Conservation (phyloP, 495 filamentous ascomycete species). For the Aspergillus hancockii region DNA sequence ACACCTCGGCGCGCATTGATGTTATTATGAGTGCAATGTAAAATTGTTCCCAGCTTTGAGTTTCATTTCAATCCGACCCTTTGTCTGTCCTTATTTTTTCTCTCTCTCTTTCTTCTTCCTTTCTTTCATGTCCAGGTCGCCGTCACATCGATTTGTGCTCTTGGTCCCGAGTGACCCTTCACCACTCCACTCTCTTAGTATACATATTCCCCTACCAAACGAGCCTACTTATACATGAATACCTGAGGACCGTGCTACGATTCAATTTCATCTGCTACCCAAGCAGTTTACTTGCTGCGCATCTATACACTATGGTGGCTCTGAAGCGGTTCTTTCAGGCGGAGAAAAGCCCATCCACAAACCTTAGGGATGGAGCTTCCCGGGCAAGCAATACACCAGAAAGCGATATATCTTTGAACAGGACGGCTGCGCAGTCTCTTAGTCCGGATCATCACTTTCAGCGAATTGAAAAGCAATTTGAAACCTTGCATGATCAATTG, state of each 20-base stretch:
- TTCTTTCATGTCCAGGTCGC: not conserved
- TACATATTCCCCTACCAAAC: not conserved
- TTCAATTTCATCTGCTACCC: not conserved
- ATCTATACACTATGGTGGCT: constrained; percentile 33
- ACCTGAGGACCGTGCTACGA: not conserved
- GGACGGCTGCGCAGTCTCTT: constrained; percentile 19
- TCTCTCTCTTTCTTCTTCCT: constrained; percentile 2
- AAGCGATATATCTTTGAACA: constrained; percentile 7
- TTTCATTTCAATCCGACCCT: not conserved
- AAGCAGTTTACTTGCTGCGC: not conserved
- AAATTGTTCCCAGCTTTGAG: not conserved
- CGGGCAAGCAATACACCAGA: constrained; percentile 18
- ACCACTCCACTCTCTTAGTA: not conserved
- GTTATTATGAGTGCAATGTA: constrained; percentile 1
- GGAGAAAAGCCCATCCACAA: constrained; percentile 27
- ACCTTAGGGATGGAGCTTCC: constrained; percentile 14
- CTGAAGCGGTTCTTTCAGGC: constrained; percentile 40
- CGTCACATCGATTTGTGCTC: not conserved
- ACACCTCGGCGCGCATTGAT: constrained; percentile 1
- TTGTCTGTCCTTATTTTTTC: not conserved
- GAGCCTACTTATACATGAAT: not conserved
- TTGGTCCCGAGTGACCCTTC: not conserved
- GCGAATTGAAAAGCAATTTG: constrained; percentile 44
- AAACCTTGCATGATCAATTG: constrained; percentile 40
- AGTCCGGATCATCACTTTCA: constrained; percentile 37